Evolutionary conservation across 352 stramenopile genomes (phyloP), one percentile per base, ranked within the genome.

Genomic region (Globisporangium polare): DNA sequence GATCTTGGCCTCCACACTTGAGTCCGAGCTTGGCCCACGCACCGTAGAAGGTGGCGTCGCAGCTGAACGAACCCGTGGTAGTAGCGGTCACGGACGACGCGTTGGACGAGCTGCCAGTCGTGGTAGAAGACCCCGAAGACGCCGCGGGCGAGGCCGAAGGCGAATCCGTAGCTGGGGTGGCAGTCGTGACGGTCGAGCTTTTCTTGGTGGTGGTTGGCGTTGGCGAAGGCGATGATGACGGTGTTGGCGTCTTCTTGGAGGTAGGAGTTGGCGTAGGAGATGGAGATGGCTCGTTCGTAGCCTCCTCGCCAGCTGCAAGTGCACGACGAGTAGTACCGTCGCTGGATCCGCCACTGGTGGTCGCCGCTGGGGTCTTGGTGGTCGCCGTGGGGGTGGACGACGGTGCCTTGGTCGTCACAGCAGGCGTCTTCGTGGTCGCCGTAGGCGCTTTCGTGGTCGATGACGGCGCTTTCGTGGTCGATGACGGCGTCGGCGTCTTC

Each of bases 21-120:
- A 94, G 72, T 5, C 78, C 78, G 66, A 91, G 85, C 47, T 73
- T 71, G 22, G 58, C 47, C 85, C 85, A 94, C 5, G 84, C 83
- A n/a, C 78, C 66, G 68, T 94, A 94, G 63, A 94, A 94, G 22
- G 71, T 73, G 12, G 74, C 70, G 60, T 94, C 83, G 58, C 85
- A 94, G 7, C 60, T 75, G 62, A 94, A 95, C 57, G 80, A 71
- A 18, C 85, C 72, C 5, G 65, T 53, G 3, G 71, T 46, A 13
- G 58, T 59, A 26, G n/a, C n/a, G n/a, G n/a, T n/a, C n/a, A n/a
- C n/a, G n/a, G 60, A 56, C 24, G 51, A 67, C 15, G 35, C 43
- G 17, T 49, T 65, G 43, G 47, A 61, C 53, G 53, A 47, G 22
- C 65, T 69, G 0, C 61, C 62, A 2, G 58, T 50, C 18, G 66